A percentile compares a stretch with the other conserved stretches of the same genome.
Conservation (phyloP, 345 rosid species). For the Acer negundo region DNA sequence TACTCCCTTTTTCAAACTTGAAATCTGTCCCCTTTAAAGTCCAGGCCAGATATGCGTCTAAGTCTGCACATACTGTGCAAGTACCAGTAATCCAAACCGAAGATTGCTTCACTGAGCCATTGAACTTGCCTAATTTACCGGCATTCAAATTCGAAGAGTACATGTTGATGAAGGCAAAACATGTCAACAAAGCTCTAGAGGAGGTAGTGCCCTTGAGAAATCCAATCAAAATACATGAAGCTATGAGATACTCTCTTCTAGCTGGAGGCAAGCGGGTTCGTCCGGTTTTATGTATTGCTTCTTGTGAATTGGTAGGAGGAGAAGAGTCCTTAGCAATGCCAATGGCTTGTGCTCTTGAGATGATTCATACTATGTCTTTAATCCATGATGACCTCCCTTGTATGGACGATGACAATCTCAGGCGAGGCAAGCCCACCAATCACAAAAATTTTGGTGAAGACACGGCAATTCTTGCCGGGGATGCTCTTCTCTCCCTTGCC, state of each 20-base stretch:
- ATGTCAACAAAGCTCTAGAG: slow-evolving; percentile 50
- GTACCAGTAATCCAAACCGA: slow-evolving; percentile 6
- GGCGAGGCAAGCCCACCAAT: slow-evolving; percentile 59
- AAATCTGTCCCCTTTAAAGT: not conserved
- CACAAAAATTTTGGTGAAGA: slow-evolving; percentile 56
- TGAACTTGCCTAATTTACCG: slow-evolving; percentile 6
- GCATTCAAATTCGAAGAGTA: slow-evolving; percentile 33
- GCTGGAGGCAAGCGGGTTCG: slow-evolving; percentile 68
- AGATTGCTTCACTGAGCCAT: not conserved
- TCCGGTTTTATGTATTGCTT: slow-evolving; percentile 60
- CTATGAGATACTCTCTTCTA: slow-evolving; percentile 68
- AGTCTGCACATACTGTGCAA: slow-evolving; percentile 4
- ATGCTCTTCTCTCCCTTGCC: slow-evolving; percentile 62
- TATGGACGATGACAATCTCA: slow-evolving; percentile 66
- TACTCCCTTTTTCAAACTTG: not conserved
- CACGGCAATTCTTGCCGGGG: slow-evolving; percentile 56
- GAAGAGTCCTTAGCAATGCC: slow-evolving; percentile 45
- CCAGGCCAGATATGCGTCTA: not conserved
- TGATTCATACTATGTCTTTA: slow-evolving; percentile 70
- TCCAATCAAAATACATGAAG: slow-evolving; percentile 58
- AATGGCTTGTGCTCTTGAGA: slow-evolving; percentile 68
- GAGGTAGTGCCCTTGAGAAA: slow-evolving; percentile 49
- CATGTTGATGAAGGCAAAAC: slow-evolving; percentile 33
- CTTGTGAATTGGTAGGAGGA: slow-evolving; percentile 65
- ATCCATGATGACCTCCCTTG: slow-evolving; percentile 76